Conservation (phyloP, 2,329 filamentous ascomycete genomes). For the Hypoxylon sp. region DNA sequence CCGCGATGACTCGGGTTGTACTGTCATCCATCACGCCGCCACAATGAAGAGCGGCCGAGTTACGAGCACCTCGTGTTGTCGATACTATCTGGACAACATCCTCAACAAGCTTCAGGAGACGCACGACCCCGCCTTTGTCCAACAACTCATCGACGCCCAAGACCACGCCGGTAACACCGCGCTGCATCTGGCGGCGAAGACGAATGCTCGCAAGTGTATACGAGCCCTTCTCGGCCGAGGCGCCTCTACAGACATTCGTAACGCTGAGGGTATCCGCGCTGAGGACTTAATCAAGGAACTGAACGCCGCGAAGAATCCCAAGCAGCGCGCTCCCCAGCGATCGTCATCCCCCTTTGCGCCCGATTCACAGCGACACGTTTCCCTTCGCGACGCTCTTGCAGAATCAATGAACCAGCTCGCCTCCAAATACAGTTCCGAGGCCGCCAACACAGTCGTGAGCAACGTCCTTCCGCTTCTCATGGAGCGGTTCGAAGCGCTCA, state of each 20-base stretch:
- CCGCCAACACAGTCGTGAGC: slow-evolving; percentile 76
- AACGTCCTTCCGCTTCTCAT: slow-evolving; percentile 77
- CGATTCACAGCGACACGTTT: slow-evolving; percentile 69
- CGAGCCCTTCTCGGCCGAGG: slow-evolving; percentile 82
- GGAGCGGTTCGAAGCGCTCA: slow-evolving; percentile 78
- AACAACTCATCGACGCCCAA: slow-evolving; percentile 82
- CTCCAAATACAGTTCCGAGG: slow-evolving; percentile 68
- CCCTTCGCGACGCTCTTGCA: slow-evolving; percentile 64
- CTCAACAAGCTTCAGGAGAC: slow-evolving; percentile 87
- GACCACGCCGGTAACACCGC: slow-evolving; percentile 93
- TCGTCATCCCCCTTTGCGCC: slow-evolving; percentile 80
- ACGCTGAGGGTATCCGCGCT: slow-evolving; percentile 83
- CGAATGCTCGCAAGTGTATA: slow-evolving; percentile 90
- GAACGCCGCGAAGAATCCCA: slow-evolving; percentile 73
- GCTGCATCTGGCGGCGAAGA: slow-evolving; percentile 78
- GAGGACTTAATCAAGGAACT: slow-evolving; percentile 84
- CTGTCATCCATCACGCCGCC: slow-evolving; percentile 94
- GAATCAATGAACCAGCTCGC: slow-evolving; percentile 59
- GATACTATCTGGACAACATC: slow-evolving; percentile 93
- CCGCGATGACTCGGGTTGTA: slow-evolving; percentile 83
- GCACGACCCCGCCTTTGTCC: slow-evolving; percentile 80
- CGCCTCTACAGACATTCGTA: slow-evolving; percentile 84
- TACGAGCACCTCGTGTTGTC: slow-evolving; percentile 87
- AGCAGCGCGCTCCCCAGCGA: slow-evolving; percentile 75
- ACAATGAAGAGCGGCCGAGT: slow-evolving; percentile 84